Conservation (phyloP, 1,284 basidiomycete species). For the Clitocybe nebularis region DNA sequence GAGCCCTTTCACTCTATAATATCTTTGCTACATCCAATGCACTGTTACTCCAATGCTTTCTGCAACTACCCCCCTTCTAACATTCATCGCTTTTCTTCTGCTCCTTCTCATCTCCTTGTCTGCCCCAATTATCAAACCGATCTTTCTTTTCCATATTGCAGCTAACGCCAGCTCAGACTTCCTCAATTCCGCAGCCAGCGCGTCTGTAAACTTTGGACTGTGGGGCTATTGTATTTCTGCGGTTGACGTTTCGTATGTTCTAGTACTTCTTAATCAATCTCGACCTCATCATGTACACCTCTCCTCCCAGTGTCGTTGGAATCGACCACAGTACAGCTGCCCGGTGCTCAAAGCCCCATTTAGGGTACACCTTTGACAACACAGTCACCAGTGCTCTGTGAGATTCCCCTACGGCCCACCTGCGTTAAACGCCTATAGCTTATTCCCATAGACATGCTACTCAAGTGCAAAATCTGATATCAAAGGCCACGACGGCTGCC, state of each 20-base stretch:
- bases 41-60: no score
- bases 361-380: no score
- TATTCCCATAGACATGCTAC: no score
- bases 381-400: conserved; percentile 43
- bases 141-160: conserved; percentile 49
- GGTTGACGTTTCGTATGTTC: conserved; percentile 41
- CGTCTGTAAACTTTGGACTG: conserved; percentile 46
- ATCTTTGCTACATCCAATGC: no score
- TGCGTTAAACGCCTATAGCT: no score
- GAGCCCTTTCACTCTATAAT: no score
- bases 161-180: conserved; percentile 31
- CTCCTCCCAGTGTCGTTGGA: conserved; percentile 35
- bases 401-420: no score
- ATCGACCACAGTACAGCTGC: conserved; percentile 31
- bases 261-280: conserved; percentile 14
- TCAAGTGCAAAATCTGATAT: no score
- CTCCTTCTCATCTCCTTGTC: conserved; percentile 56
- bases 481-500: no score
- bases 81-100: conserved; percentile 49
- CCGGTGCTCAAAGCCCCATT: conserved; percentile 44
- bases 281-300: no score
- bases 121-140: conserved; percentile 52
- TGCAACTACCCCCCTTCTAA: conserved; percentile 36
- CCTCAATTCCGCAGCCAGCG: conserved; percentile 32
- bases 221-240: conserved; percentile 58